phyloP scores from a whole-genome alignment of 768 basidiomycete species.

The Russula brevipes region DNA sequence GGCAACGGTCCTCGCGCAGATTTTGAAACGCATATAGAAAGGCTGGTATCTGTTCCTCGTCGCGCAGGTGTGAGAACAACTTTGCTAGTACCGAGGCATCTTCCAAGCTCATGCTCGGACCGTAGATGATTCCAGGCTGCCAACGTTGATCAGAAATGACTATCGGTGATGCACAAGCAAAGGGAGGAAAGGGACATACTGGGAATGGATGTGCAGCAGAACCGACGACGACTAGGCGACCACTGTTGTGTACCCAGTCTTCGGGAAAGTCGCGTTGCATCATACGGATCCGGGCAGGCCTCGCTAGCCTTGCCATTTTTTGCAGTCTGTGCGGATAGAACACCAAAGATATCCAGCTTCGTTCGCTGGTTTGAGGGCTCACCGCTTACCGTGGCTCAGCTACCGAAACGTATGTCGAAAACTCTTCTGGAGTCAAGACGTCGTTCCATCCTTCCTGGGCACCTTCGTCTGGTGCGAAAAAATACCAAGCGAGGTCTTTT shows the following conservation, averaged over 20 bases:
- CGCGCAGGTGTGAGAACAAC: constrained; percentile 35
- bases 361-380: background rate
- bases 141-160: background rate
- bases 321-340: constrained; percentile 15
- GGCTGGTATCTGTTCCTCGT: constrained; percentile 30
- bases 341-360: background rate
- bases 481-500: constrained; percentile 28
- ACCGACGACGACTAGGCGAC: constrained; percentile 33
- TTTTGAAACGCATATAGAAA: constrained; percentile 36
- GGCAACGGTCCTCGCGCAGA: constrained; percentile 32
- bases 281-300: constrained; percentile 25
- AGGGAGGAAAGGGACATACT: constrained; percentile 24
- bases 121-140: constrained; percentile 34
- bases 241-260: constrained; percentile 34
- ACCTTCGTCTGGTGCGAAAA: constrained; percentile 27
- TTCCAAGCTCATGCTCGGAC: constrained; percentile 36
- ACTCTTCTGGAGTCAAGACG: constrained; percentile 16
- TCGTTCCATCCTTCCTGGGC: constrained; percentile 18
- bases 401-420: constrained; percentile 9
- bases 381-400: constrained; percentile 23
- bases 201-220: constrained; percentile 38
- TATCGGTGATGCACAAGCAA: too few species aligned
- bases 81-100: constrained; percentile 39
- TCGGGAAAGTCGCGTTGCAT: constrained; percentile 28
- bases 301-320: constrained; percentile 23